Base-by-base conservation (phyloP, 2,329 filamentous ascomycete genomes). In the Sphaceloma murrayae region DNA sequence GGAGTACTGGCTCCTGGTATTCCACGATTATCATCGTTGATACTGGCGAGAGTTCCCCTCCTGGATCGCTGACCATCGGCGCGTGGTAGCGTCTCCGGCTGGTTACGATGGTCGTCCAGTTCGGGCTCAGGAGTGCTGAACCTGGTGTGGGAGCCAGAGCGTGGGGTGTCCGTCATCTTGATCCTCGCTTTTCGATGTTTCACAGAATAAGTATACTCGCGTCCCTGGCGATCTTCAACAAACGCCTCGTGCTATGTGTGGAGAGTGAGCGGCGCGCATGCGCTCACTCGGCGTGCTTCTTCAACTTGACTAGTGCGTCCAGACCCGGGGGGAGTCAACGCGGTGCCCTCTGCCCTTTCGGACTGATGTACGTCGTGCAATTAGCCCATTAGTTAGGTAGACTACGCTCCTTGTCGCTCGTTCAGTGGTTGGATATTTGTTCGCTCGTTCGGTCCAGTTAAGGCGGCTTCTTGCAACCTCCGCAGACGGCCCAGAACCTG, bases 401-500 rank as follows among this genome's bases (percentile, higher is more conserved):
- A 58, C 51, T 55, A 56, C 52, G 52, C 14, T 43, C 10, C 5
- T 47, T 27, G 33, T n/a, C 30, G n/a, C n/a, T n/a, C n/a, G n/a
- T n/a, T n/a, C n/a, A n/a, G n/a, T n/a, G n/a, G n/a, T n/a, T n/a
- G n/a, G n/a, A n/a, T n/a, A n/a, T n/a, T n/a, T n/a, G n/a, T n/a
- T n/a, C n/a, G n/a, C n/a, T n/a, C n/a, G n/a, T n/a, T n/a, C 65
- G 64, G 64, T 57, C 73, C 66, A 89, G 70, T 95, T 96, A 96
- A 75, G 89, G 89, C 65, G 91, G 89, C 71, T 94, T 89, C 74
- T 87, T 91, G 74, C 91, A 85, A 73, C 87, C 85, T 82, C 89
- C 88, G 74, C 80, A 80, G 67, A 89, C 89, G 79, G 93, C 87
- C 87, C 87, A 85, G 74, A 80, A 80, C 65, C 80, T 80, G 68